These are phyloP conservation scores for Globisporangium acanthophoron DNA, from an alignment of 352 stramenopile species.

Conservation along the genomic window DNA sequence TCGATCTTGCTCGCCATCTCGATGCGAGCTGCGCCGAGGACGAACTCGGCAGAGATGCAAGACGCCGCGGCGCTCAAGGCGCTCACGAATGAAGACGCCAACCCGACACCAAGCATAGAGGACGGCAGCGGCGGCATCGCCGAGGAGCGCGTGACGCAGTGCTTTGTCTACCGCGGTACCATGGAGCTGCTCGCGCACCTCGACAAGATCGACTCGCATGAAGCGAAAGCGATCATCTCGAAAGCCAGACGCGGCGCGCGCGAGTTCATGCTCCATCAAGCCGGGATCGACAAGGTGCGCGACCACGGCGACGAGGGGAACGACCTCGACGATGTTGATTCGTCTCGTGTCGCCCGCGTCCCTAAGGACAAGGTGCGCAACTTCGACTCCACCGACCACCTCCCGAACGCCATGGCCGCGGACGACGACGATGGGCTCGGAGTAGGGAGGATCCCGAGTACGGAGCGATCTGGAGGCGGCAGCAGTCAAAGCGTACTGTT, in stretches of 20 bases:
- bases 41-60: neutral
- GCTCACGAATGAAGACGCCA: neutral
- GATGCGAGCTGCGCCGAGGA: neutral
- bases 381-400: slow-evolving; percentile 10
- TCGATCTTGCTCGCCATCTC: slow-evolving; percentile 16
- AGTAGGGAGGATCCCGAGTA: neutral
- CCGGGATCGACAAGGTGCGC: slow-evolving; percentile 8
- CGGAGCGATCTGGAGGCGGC: neutral
- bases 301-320: neutral
- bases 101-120: slow-evolving; percentile 1
- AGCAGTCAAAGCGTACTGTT: neutral
- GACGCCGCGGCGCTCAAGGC: neutral
- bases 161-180: slow-evolving; percentile 42
- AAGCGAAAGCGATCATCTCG: slow-evolving; percentile 42
- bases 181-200: slow-evolving; percentile 49
- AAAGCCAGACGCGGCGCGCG: slow-evolving; percentile 33
- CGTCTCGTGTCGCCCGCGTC: neutral
- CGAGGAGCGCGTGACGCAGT: slow-evolving; percentile 37
- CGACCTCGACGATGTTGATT: neutral
- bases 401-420: neutral
- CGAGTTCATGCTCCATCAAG: slow-evolving; percentile 14
- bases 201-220: slow-evolving; percentile 33
- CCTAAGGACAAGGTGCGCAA: slow-evolving; percentile 11
- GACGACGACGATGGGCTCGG: neutral
- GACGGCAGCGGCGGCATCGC: slow-evolving; percentile 16